Evolutionary conservation across 495 filamentous ascomycete species (phyloP).

Genomic region (Trichoderma parareesei): DNA sequence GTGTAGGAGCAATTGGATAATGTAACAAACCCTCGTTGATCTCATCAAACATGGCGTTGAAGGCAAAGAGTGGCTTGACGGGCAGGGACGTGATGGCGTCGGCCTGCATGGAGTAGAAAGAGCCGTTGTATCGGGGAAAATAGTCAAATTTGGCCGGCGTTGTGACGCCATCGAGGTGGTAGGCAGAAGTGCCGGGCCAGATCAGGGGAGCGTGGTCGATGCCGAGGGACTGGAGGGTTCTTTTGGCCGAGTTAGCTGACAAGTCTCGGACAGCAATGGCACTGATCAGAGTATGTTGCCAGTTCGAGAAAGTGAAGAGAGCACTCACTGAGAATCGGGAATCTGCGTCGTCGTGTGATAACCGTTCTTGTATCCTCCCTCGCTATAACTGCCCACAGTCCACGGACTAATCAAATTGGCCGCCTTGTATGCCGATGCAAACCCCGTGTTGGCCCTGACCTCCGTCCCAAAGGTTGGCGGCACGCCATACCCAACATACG

Average conservation of each 20-base stretch:
- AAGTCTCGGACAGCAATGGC: no score
- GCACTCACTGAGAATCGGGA: background rate
- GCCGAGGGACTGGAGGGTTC: background rate
- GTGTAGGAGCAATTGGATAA: background rate
- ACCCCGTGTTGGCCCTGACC: conserved; percentile 18
- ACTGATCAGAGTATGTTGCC: no score
- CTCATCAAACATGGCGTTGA: conserved; percentile 30
- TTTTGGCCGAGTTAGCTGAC: background rate
- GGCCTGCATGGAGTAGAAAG: conserved; percentile 24
- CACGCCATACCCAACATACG: conserved; percentile 23
- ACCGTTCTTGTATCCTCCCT: conserved; percentile 16
- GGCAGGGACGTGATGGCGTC: conserved; percentile 17
- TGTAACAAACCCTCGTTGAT: conserved; percentile 17
- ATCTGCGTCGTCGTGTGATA: conserved; percentile 2
- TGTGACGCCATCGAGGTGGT: conserved; percentile 1
- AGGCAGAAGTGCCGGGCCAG: conserved; percentile 1
- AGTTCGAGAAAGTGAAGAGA: conserved; percentile 13
- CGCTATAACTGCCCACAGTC: conserved; percentile 24
- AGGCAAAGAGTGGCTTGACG: conserved; percentile 26
- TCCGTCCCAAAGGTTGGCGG: conserved; percentile 23
- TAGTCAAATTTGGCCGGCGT: conserved; percentile 16
- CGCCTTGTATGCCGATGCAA: conserved; percentile 21
- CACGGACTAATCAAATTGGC: conserved; percentile 26
- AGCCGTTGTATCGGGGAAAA: conserved; percentile 25
- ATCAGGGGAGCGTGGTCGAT: background rate